A percentile compares a stretch with the other conserved stretches of the same genome.
Conservation (phyloP, 139 green algal genomes). For the Dunaliella sp. region DNA sequence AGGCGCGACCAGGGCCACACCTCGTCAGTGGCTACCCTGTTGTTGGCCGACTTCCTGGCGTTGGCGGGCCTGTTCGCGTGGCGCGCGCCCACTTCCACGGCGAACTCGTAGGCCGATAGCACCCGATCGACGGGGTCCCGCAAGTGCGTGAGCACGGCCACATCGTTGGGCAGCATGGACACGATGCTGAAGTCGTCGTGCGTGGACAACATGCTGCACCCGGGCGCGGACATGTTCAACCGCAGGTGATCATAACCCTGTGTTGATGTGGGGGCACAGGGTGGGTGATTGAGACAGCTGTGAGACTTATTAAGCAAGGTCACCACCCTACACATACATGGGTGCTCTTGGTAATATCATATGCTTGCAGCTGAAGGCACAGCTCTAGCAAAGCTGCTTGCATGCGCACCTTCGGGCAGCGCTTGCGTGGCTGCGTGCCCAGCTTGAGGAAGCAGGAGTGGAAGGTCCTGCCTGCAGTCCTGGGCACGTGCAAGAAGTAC, state of each 20-base stretch:
- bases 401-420: slow-evolving; percentile 52
- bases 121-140: slow-evolving; percentile 80
- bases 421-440: slow-evolving; percentile 37
- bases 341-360: no score
- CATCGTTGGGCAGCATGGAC: slow-evolving; percentile 48
- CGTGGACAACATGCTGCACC: slow-evolving; percentile 74
- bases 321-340: no score
- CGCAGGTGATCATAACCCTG: slow-evolving; percentile 83
- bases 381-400: background rate
- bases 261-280: background rate
- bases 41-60: slow-evolving; percentile 22
- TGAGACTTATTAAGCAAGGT: no score
- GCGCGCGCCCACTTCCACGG: slow-evolving; percentile 30
- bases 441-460: slow-evolving; percentile 82
- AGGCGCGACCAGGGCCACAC: slow-evolving; percentile 92
- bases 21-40: slow-evolving; percentile 67
- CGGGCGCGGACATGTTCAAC: slow-evolving; percentile 52
- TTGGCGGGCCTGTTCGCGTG: background rate
- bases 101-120: slow-evolving; percentile 90
- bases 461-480: slow-evolving; percentile 88
- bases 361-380: no score
- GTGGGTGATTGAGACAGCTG: no score
- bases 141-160: slow-evolving; percentile 60
- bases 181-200: slow-evolving; percentile 90
- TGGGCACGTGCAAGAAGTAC: slow-evolving; percentile 93